Evolutionary conservation across 2,329 filamentous ascomycete species (phyloP), one percentile per base, ranked within the genome.

Genomic region (Ceratocystis destructans): DNA sequence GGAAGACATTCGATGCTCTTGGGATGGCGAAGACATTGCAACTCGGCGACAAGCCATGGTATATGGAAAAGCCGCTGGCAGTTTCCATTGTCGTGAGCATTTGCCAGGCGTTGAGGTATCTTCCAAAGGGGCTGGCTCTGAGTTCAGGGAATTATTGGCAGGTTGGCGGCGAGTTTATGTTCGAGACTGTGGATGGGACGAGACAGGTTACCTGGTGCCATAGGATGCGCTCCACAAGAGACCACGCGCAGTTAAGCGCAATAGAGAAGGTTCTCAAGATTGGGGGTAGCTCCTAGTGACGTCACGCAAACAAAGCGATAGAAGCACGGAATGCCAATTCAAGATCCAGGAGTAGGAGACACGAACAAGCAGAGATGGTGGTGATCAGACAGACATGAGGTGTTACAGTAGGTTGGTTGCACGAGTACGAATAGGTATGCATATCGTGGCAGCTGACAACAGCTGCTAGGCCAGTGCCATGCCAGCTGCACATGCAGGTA

Each of bases 131-230:
- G 0, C 75, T 87, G 62, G 83, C 80, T 4, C 76, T 83, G 68
- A 85, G 85, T 73, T 83, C 82, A 22, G 88, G 88, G 2, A 82
- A 89, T 72, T 79, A 82, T 72, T 78, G 80, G 64, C 87, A 90
- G 75, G 85, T 89, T 2, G 88, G 89, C 28, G 89, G 88, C 10
- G 89, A 92, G 76, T 89, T 91, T 69, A 73, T 92, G n/a, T 90
- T 90, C 69, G 86, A 89, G 72, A 68, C 70, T 7, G 69, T 69
- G 25, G 71, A 73, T 1, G 78, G 83, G 71, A 78, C 82, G 71
- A 87, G 88, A 75, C 77, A 77, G 65, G 81, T 89, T 33, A 85
- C 83, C 0, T 95, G 90, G 89, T 91, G 87, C 71, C 88, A 93
- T 75, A 80, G 89, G 33, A 95, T 95, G 89, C 80, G 79, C 72